Evolutionary conservation across 441 rosid species (phyloP).

Genomic region (Croton laevigatus): DNA sequence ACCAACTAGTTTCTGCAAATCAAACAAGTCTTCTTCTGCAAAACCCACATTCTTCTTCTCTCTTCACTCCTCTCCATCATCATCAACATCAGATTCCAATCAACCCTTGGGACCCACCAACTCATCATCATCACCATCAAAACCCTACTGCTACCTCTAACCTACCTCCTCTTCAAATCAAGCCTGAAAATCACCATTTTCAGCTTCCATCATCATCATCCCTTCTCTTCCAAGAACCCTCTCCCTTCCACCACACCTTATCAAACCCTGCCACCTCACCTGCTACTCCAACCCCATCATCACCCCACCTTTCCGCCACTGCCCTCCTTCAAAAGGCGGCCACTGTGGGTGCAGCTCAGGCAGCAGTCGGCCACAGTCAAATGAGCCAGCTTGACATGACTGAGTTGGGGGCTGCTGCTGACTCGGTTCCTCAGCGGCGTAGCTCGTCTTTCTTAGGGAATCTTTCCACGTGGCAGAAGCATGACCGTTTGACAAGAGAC

Average conservation of each 20-base stretch:
- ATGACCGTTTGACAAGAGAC: conserved; percentile 74
- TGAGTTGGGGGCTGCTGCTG: conserved; percentile 19
- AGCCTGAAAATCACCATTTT: conserved; percentile 40
- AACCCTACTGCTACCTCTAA: neutral
- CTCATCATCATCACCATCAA: conserved; percentile 5
- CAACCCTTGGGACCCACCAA: conserved; percentile 33
- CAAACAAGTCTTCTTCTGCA: conserved; percentile 23
- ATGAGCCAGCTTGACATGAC: conserved; percentile 41
- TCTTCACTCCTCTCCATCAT: conserved; percentile 27
- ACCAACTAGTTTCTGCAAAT: conserved; percentile 24
- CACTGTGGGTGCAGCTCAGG: conserved; percentile 44
- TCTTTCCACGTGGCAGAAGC: conserved; percentile 64
- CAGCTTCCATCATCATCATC: conserved; percentile 27
- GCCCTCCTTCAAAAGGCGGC: conserved; percentile 94
- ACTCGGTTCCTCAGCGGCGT: conserved; percentile 12
- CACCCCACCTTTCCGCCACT: conserved; percentile 70
- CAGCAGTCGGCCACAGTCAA: conserved; percentile 34
- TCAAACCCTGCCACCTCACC: conserved; percentile 33
- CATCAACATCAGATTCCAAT: conserved; percentile 19
- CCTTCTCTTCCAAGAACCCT: conserved; percentile 31
- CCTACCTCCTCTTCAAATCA: conserved; percentile 28
- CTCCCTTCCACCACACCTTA: conserved; percentile 42
- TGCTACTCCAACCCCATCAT: conserved; percentile 18
- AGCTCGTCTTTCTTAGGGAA: conserved; percentile 23
- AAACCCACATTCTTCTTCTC: conserved; percentile 19